Evolutionary conservation across 441 rosid genomes (phyloP).

Genomic region (Gossypium lobatum): DNA sequence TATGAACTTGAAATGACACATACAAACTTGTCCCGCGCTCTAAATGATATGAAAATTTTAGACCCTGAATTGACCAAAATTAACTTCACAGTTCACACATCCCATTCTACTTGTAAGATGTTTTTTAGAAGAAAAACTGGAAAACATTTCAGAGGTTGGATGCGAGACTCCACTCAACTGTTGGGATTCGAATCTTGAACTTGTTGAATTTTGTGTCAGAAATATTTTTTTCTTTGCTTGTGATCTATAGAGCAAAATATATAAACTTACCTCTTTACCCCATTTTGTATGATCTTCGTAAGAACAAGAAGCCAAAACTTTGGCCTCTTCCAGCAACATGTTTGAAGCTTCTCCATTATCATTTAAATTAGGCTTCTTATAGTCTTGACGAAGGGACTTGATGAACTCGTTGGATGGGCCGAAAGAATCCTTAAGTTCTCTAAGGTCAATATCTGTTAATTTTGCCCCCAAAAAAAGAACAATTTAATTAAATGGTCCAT

Average conservation of each 20-base stretch:
- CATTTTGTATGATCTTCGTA: constrained; percentile 35
- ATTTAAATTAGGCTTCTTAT: neutral
- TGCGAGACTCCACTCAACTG: neutral
- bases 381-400: constrained; percentile 8
- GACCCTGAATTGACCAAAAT: no score
- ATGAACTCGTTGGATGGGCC: constrained; percentile 30
- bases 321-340: constrained; percentile 13
- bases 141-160: neutral
- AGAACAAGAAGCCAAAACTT: constrained; percentile 23
- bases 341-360: neutral
- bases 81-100: no score
- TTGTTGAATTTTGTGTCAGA: neutral
- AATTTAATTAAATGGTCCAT: neutral
- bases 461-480: neutral
- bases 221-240: neutral
- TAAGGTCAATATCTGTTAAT: constrained; percentile 11
- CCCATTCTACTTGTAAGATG: no score
- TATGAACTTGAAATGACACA: no score
- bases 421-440: constrained; percentile 15
- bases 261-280: constrained; percentile 35
- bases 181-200: neutral
- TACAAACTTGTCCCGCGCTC: no score
- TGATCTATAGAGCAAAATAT: neutral
- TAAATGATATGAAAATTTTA: no score
- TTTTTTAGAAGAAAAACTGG: no score